A percentile compares a stretch with the other conserved stretches of the same genome.
Conservation (phyloP, 23 red algal species). For the Gracilariopsis chorda region DNA sequence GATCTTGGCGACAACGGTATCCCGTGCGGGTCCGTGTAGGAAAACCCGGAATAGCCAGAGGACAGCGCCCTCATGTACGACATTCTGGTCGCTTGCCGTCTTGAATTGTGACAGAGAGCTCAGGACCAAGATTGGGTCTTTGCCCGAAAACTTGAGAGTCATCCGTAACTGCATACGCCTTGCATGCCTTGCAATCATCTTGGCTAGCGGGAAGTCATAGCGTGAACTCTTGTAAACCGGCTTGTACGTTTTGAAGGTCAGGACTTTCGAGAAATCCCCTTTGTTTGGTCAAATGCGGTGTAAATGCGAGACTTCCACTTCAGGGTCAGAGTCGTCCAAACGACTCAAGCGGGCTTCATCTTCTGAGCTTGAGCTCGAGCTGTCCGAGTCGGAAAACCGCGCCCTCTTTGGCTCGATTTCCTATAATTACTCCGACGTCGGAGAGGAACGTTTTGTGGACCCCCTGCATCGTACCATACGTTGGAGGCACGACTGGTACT, state of each 20-base stretch:
- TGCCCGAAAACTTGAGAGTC: background rate
- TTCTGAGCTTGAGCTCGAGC: background rate
- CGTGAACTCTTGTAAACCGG: background rate
- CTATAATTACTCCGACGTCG: background rate
- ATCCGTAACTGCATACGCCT: background rate
- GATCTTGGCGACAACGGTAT: background rate
- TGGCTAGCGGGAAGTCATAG: background rate
- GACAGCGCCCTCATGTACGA: background rate
- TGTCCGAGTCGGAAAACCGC: background rate
- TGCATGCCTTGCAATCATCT: background rate
- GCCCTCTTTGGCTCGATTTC: background rate
- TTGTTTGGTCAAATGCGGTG: background rate
- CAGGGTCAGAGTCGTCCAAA: background rate
- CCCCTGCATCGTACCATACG: background rate
- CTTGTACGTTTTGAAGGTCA: background rate
- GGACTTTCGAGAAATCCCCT: background rate
- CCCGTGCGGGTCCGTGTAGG: background rate
- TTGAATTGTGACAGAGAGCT: constrained; percentile 14
- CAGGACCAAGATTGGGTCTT: constrained; percentile 1
- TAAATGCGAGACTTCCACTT: background rate
- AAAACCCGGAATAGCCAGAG: constrained; percentile 17
- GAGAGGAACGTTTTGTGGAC: background rate
- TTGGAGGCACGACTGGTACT: background rate
- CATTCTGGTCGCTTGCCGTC: constrained; percentile 25
- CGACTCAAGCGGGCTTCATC: background rate